A percentile compares a stretch with the other conserved stretches of the same genome.
phyloP scores from a whole-genome alignment of 2,329 filamentous ascomycete genomes.

The Diaporthe vaccinii region DNA sequence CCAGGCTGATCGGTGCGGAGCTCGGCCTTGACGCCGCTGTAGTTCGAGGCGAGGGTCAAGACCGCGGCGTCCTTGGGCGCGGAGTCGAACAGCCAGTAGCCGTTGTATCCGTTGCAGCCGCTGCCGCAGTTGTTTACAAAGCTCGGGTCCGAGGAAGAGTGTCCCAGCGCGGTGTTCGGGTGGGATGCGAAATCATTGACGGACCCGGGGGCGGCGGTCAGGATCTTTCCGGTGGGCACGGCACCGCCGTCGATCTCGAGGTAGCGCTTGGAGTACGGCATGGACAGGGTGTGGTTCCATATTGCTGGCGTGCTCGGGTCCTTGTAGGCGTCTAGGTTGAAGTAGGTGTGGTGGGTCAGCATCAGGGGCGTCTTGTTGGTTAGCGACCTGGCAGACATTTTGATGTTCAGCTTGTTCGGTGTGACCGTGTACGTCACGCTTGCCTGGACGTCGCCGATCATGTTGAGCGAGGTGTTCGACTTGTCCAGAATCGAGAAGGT shows the following conservation, averaged over 20 bases:
- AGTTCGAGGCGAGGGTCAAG: constrained; percentile 71
- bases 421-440: constrained; percentile 74
- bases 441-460: constrained; percentile 72
- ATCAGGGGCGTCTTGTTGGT: constrained; percentile 68
- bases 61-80: constrained; percentile 56
- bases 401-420: constrained; percentile 69
- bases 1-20: constrained; percentile 79
- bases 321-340: constrained; percentile 76
- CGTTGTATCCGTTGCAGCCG: constrained; percentile 82
- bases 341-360: constrained; percentile 76
- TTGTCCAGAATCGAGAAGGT: constrained; percentile 75
- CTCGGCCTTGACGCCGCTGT: constrained; percentile 78
- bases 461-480: constrained; percentile 69
- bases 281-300: constrained; percentile 73
- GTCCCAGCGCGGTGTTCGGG: constrained; percentile 71
- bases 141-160: constrained; percentile 67
- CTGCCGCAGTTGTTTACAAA: constrained; percentile 73
- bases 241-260: constrained; percentile 68
- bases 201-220: constrained; percentile 65
- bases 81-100: constrained; percentile 63
- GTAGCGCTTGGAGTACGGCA: constrained; percentile 73
- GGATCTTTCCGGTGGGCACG: constrained; percentile 73
- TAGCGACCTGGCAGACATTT: constrained; percentile 69
- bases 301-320: constrained; percentile 68
- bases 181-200: constrained; percentile 77